phyloP scores from a whole-genome alignment of 2,329 filamentous ascomycete species.

The Aspergillus tanneri region DNA sequence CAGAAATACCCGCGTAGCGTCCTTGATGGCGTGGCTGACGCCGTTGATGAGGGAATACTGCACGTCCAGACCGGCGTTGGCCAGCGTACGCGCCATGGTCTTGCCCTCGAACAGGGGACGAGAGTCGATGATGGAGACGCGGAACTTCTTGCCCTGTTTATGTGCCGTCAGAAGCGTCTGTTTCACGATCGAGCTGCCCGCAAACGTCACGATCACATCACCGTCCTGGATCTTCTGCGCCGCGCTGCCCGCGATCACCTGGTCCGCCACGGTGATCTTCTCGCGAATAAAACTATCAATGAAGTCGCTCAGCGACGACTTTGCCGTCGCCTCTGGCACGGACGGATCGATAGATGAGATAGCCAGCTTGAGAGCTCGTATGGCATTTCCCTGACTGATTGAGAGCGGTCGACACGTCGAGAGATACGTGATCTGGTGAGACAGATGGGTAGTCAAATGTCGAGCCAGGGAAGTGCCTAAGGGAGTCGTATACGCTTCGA shows the following conservation, averaged over 20 bases:
- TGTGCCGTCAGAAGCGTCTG: slow-evolving; percentile 74
- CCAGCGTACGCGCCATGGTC: slow-evolving; percentile 69
- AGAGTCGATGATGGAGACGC: slow-evolving; percentile 80
- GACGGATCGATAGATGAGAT: slow-evolving; percentile 89
- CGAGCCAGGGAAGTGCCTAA: slow-evolving; percentile 79
- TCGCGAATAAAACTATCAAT: slow-evolving; percentile 91
- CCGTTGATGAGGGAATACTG: slow-evolving; percentile 80
- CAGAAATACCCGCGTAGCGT: slow-evolving; percentile 72
- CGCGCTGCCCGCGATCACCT: slow-evolving; percentile 77
- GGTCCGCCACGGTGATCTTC: slow-evolving; percentile 81
- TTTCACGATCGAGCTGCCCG: slow-evolving; percentile 81
- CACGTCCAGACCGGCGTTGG: slow-evolving; percentile 69
- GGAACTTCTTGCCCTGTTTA: slow-evolving; percentile 69
- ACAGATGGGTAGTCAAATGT: slow-evolving; percentile 88
- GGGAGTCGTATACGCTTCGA: slow-evolving; percentile 89
- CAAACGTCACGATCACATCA: slow-evolving; percentile 83
- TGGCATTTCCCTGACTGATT: slow-evolving; percentile 95
- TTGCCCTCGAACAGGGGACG: slow-evolving; percentile 69
- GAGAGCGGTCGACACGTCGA: slow-evolving; percentile 92
- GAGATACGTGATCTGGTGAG: slow-evolving; percentile 92
- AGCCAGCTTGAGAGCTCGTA: slow-evolving; percentile 88
- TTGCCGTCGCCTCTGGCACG: slow-evolving; percentile 76
- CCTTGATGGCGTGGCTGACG: slow-evolving; percentile 69
- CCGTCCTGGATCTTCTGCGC: slow-evolving; percentile 72
- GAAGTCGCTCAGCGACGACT: slow-evolving; percentile 70